phyloP scores from a whole-genome alignment of 495 filamentous ascomycete species.

The Penicillium canariense region DNA sequence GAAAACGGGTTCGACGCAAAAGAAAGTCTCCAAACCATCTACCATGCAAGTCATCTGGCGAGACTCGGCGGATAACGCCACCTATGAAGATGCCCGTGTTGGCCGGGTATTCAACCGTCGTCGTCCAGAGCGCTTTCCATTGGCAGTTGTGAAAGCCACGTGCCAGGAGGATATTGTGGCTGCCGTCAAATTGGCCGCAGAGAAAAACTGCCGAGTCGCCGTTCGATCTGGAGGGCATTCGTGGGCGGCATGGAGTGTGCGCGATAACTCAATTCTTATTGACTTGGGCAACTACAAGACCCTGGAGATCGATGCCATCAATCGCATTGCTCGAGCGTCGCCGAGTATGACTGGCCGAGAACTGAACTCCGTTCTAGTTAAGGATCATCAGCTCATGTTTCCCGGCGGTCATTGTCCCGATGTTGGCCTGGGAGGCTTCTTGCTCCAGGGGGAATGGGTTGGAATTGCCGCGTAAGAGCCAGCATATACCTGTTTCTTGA shows the following conservation, averaged over 20 bases:
- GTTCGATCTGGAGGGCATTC: conserved; percentile 56
- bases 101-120: conserved; percentile 39
- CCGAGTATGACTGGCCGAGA: conserved; percentile 44
- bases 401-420: conserved; percentile 55
- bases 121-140: conserved; percentile 39
- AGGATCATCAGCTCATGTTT: conserved; percentile 41
- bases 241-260: conserved; percentile 53
- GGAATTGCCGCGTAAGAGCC: conserved; percentile 51
- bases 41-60: conserved; percentile 17
- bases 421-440: conserved; percentile 54
- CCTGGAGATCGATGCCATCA: conserved; percentile 36
- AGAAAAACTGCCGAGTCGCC: conserved; percentile 39
- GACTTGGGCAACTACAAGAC: conserved; percentile 41
- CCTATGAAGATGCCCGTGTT: conserved; percentile 34
- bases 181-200: conserved; percentile 43
- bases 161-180: conserved; percentile 37
- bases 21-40: too few relatives aligned
- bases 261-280: conserved; percentile 49
- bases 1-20: too few relatives aligned
- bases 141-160: conserved; percentile 44
- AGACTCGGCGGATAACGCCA: conserved; percentile 3
- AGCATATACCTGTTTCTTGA: not conserved
- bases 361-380: conserved; percentile 38
- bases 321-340: conserved; percentile 34
- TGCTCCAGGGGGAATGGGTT: conserved; percentile 58